These are phyloP conservation scores for Xanthoceras sorbifolium DNA, from an alignment of 345 rosid species.

Conservation along the genomic window DNA sequence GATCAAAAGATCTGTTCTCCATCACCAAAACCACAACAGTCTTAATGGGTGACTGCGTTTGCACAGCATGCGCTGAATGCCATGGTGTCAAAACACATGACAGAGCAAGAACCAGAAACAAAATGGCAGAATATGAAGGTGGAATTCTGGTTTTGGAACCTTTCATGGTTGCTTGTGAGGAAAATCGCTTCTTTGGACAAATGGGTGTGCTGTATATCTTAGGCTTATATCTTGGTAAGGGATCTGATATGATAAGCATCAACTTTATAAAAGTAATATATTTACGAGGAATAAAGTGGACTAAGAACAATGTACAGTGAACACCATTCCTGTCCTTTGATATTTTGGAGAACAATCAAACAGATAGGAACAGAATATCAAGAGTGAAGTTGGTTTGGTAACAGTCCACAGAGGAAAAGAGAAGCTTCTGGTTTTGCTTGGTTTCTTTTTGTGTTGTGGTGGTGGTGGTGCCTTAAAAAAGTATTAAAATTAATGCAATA, in stretches of 20 bases:
- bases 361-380: not conserved
- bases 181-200: not conserved
- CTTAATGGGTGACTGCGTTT: slow-evolving; percentile 64
- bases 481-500: not conserved
- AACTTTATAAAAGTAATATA: not conserved
- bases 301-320: slow-evolving; percentile 4
- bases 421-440: slow-evolving; percentile 22
- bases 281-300: slow-evolving; percentile 1
- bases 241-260: not conserved
- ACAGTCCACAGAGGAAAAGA: slow-evolving; percentile 14
- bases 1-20: slow-evolving; percentile 95
- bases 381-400: not conserved
- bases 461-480: not conserved
- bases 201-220: slow-evolving; percentile 8
- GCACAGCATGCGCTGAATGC: slow-evolving; percentile 34
- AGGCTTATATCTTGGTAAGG: not conserved
- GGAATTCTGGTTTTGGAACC: slow-evolving; percentile 28
- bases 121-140: slow-evolving; percentile 35
- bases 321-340: not conserved
- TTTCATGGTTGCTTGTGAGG: slow-evolving; percentile 29
- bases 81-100: slow-evolving; percentile 38
- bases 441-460: not conserved
- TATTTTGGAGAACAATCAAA: slow-evolving; percentile 1
- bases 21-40: slow-evolving; percentile 79
- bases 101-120: slow-evolving; percentile 48